These are phyloP conservation scores for Fusarium pseudonygamai DNA, from an alignment of 2,329 filamentous ascomycete genomes.

Conservation along the genomic window DNA sequence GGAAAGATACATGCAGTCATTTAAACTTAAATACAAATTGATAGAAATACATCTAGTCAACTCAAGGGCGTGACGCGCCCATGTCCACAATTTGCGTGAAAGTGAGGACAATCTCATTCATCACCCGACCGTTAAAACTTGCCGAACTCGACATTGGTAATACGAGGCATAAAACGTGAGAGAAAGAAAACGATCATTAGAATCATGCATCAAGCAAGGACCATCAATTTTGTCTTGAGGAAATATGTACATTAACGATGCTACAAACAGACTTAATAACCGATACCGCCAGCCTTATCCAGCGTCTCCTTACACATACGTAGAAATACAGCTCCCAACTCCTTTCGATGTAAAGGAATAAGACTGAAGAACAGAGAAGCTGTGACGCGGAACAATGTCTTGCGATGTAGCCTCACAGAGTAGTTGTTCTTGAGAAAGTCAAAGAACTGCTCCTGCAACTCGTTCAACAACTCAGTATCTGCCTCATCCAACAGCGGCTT, in stretches of 20 bases:
- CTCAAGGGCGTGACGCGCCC: too few species aligned
- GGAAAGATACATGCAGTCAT: too few species aligned
- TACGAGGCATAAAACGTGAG: too few species aligned
- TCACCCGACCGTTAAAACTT: too few species aligned
- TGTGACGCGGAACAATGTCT: background rate
- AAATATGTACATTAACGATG: background rate
- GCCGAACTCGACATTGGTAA: too few species aligned
- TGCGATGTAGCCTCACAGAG: background rate
- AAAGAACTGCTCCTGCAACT: background rate
- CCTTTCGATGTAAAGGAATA: background rate
- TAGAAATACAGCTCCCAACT: background rate
- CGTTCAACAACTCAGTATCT: background rate
- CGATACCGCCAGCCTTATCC: background rate
- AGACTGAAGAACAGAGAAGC: background rate
- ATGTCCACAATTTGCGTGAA: too few species aligned
- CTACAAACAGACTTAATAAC: accelerated
- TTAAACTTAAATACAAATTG: too few species aligned
- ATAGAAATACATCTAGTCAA: too few species aligned
- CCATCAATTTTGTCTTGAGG: accelerated
- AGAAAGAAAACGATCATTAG: background rate
- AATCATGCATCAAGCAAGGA: too few species aligned
- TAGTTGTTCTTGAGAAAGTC: background rate
- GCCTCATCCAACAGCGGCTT: background rate
- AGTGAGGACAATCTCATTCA: too few species aligned
- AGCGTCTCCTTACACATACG: background rate